These are phyloP conservation scores for Beauveria sp. DNA, from an alignment of 2,329 filamentous ascomycete species.

Conservation along the genomic window DNA sequence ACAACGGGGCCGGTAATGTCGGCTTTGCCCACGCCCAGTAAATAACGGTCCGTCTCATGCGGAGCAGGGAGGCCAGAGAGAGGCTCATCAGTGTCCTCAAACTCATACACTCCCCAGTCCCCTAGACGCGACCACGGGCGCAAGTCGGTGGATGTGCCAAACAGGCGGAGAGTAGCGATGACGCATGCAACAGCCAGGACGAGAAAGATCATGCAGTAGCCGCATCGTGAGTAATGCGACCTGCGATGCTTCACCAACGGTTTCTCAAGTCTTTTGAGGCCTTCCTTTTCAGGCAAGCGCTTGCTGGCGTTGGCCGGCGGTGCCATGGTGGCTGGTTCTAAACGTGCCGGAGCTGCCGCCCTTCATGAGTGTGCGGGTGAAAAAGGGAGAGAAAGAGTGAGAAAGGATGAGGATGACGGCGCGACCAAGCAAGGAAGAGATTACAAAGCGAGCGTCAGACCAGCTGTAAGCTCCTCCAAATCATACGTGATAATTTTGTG, in stretches of 20 bases:
- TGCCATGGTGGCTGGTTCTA: background rate
- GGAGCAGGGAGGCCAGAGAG: background rate
- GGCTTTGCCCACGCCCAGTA: constrained; percentile 45
- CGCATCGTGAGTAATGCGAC: constrained; percentile 1
- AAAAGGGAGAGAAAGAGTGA: background rate
- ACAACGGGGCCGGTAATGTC: constrained; percentile 66
- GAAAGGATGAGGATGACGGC: background rate
- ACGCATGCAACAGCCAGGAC: constrained; percentile 1
- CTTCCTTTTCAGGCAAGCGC: background rate
- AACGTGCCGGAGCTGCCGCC: background rate
- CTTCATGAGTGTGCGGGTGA: background rate
- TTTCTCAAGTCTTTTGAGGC: background rate
- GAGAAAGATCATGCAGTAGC: constrained; percentile 3
- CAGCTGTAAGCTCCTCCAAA: background rate
- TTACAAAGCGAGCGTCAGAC: background rate
- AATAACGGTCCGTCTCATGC: constrained; percentile 25
- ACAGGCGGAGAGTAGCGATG: constrained; percentile 14
- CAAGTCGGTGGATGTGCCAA: constrained; percentile 11
- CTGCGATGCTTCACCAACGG: background rate
- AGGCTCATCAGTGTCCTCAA: constrained; percentile 5
- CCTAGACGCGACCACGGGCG: constrained; percentile 9
- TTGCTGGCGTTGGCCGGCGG: background rate
- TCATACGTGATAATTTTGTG: background rate
- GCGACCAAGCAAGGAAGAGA: background rate
- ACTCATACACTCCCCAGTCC: constrained; percentile 8